These are phyloP conservation scores for Penicillium robsamsonii DNA, from an alignment of 495 filamentous ascomycete species.

Conservation along the genomic window DNA sequence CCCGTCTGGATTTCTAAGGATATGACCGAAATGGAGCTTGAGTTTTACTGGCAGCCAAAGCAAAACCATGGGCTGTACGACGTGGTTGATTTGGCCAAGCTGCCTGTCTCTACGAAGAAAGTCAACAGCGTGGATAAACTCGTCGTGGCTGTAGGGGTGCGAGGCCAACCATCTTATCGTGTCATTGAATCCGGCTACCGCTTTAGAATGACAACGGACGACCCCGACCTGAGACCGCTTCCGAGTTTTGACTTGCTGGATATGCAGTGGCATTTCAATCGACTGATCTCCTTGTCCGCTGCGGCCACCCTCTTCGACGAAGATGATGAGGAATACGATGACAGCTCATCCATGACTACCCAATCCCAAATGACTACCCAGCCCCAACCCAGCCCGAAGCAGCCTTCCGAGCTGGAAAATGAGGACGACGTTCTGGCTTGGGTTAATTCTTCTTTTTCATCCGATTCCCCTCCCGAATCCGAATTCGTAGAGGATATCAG, in stretches of 20 bases:
- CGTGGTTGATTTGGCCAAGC: conserved; percentile 5
- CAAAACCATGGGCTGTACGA: conserved; percentile 2
- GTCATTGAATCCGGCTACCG: conserved; percentile 13
- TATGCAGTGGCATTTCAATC: conserved; percentile 17
- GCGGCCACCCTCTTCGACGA: conserved; percentile 18
- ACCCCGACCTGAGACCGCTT: conserved; percentile 12
- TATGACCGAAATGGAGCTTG: conserved; percentile 10
- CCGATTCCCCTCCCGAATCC: neutral
- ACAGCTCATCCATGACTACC: neutral
- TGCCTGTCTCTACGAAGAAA: neutral
- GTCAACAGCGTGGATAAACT: conserved; percentile 5
- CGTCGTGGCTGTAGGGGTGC: neutral
- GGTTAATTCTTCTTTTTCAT: neutral
- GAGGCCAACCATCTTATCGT: neutral
- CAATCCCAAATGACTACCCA: neutral
- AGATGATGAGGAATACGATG: conserved; percentile 19
- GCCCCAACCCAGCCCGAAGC: too few relatives aligned
- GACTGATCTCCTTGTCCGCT: conserved; percentile 12
- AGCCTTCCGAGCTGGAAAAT: too few relatives aligned
- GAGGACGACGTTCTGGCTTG: neutral
- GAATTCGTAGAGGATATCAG: neutral
- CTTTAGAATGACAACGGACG: conserved; percentile 11
- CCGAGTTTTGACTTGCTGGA: conserved; percentile 18
- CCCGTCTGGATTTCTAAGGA: conserved; percentile 6
- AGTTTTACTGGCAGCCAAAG: conserved; percentile 19